These are phyloP conservation scores for Psilocybe azurescens DNA, from an alignment of 768 basidiomycete species.

Conservation along the genomic window DNA sequence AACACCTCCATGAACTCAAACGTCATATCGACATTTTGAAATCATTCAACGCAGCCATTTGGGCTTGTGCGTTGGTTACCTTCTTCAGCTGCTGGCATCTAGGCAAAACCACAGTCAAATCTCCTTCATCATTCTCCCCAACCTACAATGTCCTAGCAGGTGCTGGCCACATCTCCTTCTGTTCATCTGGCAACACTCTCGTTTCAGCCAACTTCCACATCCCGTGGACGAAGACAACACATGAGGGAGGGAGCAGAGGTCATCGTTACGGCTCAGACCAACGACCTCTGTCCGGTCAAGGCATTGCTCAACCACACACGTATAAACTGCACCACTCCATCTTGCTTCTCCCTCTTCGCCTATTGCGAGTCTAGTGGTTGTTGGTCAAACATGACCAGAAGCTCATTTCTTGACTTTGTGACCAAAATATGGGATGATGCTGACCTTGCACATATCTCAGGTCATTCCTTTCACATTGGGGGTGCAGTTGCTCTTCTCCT, in stretches of 20 bases:
- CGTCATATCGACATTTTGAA: slow-evolving; percentile 25
- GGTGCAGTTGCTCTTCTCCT: slow-evolving; percentile 35
- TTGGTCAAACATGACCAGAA: slow-evolving; percentile 1
- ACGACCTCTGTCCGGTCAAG: slow-evolving; percentile 4
- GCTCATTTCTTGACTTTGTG: background rate
- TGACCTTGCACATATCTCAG: slow-evolving; percentile 18
- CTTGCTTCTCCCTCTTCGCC: background rate
- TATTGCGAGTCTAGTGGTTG: background rate
- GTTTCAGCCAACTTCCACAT: slow-evolving; percentile 25
- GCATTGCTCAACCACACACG: slow-evolving; percentile 12
- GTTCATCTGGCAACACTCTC: background rate
- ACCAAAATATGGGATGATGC: background rate
- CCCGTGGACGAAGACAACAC: slow-evolving; percentile 38
- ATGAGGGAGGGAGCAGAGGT: slow-evolving; percentile 15
- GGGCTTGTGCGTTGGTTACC: slow-evolving; percentile 35
- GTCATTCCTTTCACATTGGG: slow-evolving; percentile 40
- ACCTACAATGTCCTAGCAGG: background rate
- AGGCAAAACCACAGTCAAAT: slow-evolving; percentile 30
- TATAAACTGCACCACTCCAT: background rate
- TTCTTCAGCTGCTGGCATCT: slow-evolving; percentile 43
- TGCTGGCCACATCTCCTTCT: too few relatives aligned
- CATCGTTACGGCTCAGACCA: slow-evolving; percentile 17
- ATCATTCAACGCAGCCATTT: slow-evolving; percentile 38
- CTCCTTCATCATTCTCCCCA: background rate
- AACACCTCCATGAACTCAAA: slow-evolving; percentile 33